Percentiles rank a stretch among this genome's conserved stretches.
These are phyloP conservation scores for Alloteropsis semialata DNA, from an alignment of 176 grass and related monocot genomes.

Conservation along the genomic window DNA sequence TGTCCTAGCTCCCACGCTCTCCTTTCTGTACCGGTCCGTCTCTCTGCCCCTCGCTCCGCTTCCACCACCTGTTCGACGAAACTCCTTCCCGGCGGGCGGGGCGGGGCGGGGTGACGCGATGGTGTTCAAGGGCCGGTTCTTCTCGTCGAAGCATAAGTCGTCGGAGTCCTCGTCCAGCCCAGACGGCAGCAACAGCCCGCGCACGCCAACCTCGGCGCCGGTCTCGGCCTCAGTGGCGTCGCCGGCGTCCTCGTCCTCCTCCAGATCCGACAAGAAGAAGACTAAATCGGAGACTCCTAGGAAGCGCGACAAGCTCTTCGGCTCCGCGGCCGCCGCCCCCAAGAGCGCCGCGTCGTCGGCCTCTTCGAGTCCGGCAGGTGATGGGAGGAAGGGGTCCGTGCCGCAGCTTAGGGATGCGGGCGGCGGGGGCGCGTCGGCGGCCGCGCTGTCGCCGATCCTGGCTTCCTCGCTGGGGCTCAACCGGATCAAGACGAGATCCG, in stretches of 20 bases:
- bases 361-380: slow-evolving; percentile 35
- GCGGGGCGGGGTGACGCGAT: slow-evolving; percentile 14
- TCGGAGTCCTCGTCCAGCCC: slow-evolving; percentile 72
- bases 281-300: slow-evolving; percentile 67
- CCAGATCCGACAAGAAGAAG: slow-evolving; percentile 94
- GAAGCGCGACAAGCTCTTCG: slow-evolving; percentile 50
- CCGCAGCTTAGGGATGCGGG: slow-evolving; percentile 40
- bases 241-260: slow-evolving; percentile 48
- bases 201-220: slow-evolving; percentile 59
- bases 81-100: slow-evolving; percentile 12
- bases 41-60: slow-evolving; percentile 15
- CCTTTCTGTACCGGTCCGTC: neutral
- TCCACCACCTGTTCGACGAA: slow-evolving; percentile 35
- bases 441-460: slow-evolving; percentile 77
- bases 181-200: slow-evolving; percentile 92
- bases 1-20: slow-evolving; percentile 27
- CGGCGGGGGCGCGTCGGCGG: slow-evolving; percentile 24
- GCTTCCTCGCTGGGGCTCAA: slow-evolving; percentile 96
- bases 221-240: slow-evolving; percentile 19
- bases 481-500: slow-evolving; percentile 99
- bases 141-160: slow-evolving; percentile 81
- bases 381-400: slow-evolving; percentile 41
- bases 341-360: slow-evolving; percentile 33
- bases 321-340: slow-evolving; percentile 34
- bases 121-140: slow-evolving; percentile 98